A percentile compares a stretch with the other conserved stretches of the same genome.
phyloP scores from a whole-genome alignment of 2,329 filamentous ascomycete genomes.

The Penicillium crustosum region DNA sequence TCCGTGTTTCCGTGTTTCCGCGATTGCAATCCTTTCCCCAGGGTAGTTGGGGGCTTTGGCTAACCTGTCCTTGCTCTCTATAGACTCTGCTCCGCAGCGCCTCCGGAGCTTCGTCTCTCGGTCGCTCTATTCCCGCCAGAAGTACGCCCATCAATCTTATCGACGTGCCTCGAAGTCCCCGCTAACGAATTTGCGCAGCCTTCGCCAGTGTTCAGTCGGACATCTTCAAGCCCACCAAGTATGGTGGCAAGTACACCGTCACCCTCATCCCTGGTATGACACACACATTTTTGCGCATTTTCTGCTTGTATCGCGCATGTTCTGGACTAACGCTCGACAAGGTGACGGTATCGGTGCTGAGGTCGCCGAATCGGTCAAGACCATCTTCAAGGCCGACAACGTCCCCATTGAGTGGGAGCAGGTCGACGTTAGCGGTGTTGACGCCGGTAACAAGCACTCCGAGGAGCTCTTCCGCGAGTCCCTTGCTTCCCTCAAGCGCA shows the following conservation, averaged over 20 bases:
- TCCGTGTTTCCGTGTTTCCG: constrained; percentile 41
- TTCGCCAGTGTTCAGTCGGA: constrained; percentile 86
- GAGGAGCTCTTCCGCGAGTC: constrained; percentile 96
- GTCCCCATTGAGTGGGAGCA: constrained; percentile 99
- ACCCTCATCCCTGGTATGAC: constrained; percentile 85
- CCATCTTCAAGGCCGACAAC: constrained; percentile 99
- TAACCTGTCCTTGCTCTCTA: constrained; percentile 34
- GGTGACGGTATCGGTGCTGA: constrained; percentile 96
- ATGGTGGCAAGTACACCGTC: constrained; percentile 98
- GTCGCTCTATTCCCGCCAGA: constrained; percentile 54
- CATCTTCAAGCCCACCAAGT: constrained; percentile 99
- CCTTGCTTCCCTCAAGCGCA: constrained; percentile 91
- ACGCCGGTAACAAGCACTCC: constrained; percentile 79
- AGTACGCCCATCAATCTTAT: constrained; percentile 42
- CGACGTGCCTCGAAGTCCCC: background rate
- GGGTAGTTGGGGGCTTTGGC: constrained; percentile 22
- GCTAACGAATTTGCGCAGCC: constrained; percentile 40
- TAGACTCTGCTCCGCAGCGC: constrained; percentile 59
- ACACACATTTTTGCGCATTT: background rate
- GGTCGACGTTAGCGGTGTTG: constrained; percentile 89
- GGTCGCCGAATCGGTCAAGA: constrained; percentile 97
- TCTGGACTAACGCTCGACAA: constrained; percentile 31
- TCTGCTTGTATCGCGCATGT: background rate
- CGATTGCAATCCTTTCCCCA: background rate
- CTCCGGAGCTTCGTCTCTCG: constrained; percentile 48